These are phyloP conservation scores for Spergularia marina DNA, from an alignment of 148 eudicot species.

Conservation along the genomic window DNA sequence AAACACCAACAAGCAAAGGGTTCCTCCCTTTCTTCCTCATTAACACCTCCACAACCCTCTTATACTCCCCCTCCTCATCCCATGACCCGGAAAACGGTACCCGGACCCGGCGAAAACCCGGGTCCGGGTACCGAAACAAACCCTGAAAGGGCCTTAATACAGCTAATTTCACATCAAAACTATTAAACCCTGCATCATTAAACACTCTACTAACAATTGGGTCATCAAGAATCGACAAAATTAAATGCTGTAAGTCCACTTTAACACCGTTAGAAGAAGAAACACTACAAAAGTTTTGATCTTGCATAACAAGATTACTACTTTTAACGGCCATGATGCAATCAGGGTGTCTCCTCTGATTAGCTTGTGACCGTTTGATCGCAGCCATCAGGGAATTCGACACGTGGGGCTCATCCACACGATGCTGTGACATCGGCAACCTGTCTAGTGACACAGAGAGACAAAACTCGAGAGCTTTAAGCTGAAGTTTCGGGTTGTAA, in stretches of 20 bases:
- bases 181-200: conserved; percentile 79
- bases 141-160: conserved; percentile 58
- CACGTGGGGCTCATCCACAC: conserved; percentile 54
- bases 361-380: conserved; percentile 80
- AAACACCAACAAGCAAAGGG: conserved; percentile 60
- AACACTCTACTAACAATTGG: conserved; percentile 84
- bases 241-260: conserved; percentile 65
- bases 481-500: conserved; percentile 51
- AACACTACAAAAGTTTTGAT: conserved; percentile 20
- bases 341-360: conserved; percentile 75
- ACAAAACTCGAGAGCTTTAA: conserved; percentile 66
- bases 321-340: conserved; percentile 40
- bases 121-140: conserved; percentile 37
- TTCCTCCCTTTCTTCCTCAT: conserved; percentile 48
- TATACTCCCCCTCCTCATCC: conserved; percentile 37
- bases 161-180: conserved; percentile 66
- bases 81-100: conserved; percentile 41
- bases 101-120: conserved; percentile 29
- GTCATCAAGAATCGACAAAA: conserved; percentile 80
- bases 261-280: conserved; percentile 35
- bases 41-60: conserved; percentile 57
- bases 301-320: conserved; percentile 28
- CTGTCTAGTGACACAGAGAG: conserved; percentile 64
- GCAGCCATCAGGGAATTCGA: conserved; percentile 97
- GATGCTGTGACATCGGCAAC: conserved; percentile 39